Evolutionary conservation across 148 eudicot genomes (phyloP).

Genomic region (Rhododendron ferrugineum): DNA sequence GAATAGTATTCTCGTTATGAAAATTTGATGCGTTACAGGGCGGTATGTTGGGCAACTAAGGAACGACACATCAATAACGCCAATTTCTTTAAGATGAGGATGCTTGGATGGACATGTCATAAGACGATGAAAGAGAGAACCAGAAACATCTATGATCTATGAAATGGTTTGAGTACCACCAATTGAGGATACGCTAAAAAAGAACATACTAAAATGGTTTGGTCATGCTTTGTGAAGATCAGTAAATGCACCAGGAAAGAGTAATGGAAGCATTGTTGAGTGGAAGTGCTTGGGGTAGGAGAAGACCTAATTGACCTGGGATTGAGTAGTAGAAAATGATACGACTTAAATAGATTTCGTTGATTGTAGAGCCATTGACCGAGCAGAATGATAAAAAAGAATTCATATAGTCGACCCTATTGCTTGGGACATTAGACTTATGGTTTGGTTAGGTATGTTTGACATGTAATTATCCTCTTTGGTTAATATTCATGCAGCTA

Average conservation of each 20-base stretch:
- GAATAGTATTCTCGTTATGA: background rate
- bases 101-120: background rate
- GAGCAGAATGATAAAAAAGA: background rate
- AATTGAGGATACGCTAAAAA: background rate
- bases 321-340: background rate
- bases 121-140: background rate
- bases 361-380: background rate
- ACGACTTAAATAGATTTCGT: background rate
- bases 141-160: background rate
- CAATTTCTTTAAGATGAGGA: background rate
- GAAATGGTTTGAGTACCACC: background rate
- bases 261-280: background rate
- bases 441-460: background rate
- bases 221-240: background rate
- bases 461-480: background rate
- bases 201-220: background rate
- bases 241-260: background rate
- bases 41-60: background rate
- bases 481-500: constrained; percentile 43
- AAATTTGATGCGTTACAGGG: background rate
- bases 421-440: background rate
- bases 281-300: background rate
- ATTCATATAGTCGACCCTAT: background rate
- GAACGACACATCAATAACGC: background rate
- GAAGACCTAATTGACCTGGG: background rate